A percentile compares a stretch with the other conserved stretches of the same genome.
phyloP scores from a whole-genome alignment of 2,329 filamentous ascomycete genomes.

The Cordyceps farinosa region DNA sequence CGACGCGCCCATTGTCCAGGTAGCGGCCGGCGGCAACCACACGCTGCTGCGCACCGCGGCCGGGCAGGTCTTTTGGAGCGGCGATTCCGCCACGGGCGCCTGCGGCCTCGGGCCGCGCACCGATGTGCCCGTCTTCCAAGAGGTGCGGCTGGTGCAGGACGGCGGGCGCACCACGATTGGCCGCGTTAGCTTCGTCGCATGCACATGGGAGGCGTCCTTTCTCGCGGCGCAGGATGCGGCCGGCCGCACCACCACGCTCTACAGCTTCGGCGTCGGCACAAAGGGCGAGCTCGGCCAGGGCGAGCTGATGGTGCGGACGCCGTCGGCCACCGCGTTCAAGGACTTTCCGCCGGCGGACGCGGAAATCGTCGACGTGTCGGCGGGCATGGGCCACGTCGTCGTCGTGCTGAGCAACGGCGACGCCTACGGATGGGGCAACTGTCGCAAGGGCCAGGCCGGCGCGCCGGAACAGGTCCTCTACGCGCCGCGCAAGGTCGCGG shows the following conservation, averaged over 20 bases:
- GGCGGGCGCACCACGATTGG: conserved; percentile 27
- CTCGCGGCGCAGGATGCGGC: conserved; percentile 49
- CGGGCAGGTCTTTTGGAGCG: conserved; percentile 62
- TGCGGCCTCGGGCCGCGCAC: conserved; percentile 43
- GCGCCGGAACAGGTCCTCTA: conserved; percentile 50
- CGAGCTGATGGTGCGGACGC: conserved; percentile 45
- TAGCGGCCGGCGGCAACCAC: conserved; percentile 77
- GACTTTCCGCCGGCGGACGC: conserved; percentile 61
- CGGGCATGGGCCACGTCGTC: conserved; percentile 75
- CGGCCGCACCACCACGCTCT: conserved; percentile 48
- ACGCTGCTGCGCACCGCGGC: conserved; percentile 65
- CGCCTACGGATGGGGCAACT: conserved; percentile 84
- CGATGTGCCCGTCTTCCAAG: conserved; percentile 37
- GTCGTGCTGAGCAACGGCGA: conserved; percentile 70
- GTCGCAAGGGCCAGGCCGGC: conserved; percentile 81
- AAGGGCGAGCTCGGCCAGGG: conserved; percentile 73
- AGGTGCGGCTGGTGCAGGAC: conserved; percentile 34
- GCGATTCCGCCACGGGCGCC: conserved; percentile 54
- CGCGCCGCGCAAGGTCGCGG: conserved; percentile 58
- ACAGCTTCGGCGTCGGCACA: conserved; percentile 60
- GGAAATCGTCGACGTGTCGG: conserved; percentile 61
- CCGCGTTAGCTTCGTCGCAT: conserved; percentile 49
- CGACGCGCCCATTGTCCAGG: conserved; percentile 34
- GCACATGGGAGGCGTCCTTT: conserved; percentile 75
- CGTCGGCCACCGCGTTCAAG: conserved; percentile 47